Base-by-base conservation (phyloP, 345 rosid genomes). In the Hibiscus mutabilis region DNA sequence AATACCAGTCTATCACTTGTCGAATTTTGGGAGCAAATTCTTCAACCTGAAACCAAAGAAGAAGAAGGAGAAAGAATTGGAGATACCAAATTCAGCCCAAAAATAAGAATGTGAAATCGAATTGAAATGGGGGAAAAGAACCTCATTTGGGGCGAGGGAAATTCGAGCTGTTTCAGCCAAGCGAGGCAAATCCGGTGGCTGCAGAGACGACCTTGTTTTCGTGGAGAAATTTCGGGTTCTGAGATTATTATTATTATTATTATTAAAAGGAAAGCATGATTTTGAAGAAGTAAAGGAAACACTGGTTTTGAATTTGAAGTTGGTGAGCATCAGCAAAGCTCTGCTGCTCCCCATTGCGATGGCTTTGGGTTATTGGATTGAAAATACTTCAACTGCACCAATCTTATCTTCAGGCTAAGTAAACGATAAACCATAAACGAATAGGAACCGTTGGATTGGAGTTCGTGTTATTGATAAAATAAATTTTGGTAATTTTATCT, bases 111-210 rank as follows among this genome's bases (percentile, higher is more conserved):
- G 19, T 49, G 21, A 25, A 19, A 55, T 51, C n/a, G 2, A 24
- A 58, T 16, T 8, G 3, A 55, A 35, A 18, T 33, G 7, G 49
- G 14, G 53, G 51, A n/a, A 47, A 18, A 55, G 46, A 22, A 90
- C 97, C 89, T 93, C 93, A 0, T 60, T 53, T 0, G 89, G 86
- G 51, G 89, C 76, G 57, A 93, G 87, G 47, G 93, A 87, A 75
- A 93, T 91, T 64, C 97, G 88, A 75, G 98, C 93, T 53, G 88
- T 91, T 76, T 89, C 81, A 6, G 98, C 96, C 71, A 91, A 79
- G 70, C 82, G 86, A 37, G 85, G 71, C 9, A 91, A 74, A 64
- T 91, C 97, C 3, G 92, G 93, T 6, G 91, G 87, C 73, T 80
- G 79, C 79, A 88, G 89, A 76, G 75, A 80, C 21, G 89, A 80